Percentiles rank a stretch among this genome's conserved stretches.
These are phyloP conservation scores for Stemphylium vesicarium DNA, from an alignment of 2,329 filamentous ascomycete genomes.

Conservation along the genomic window DNA sequence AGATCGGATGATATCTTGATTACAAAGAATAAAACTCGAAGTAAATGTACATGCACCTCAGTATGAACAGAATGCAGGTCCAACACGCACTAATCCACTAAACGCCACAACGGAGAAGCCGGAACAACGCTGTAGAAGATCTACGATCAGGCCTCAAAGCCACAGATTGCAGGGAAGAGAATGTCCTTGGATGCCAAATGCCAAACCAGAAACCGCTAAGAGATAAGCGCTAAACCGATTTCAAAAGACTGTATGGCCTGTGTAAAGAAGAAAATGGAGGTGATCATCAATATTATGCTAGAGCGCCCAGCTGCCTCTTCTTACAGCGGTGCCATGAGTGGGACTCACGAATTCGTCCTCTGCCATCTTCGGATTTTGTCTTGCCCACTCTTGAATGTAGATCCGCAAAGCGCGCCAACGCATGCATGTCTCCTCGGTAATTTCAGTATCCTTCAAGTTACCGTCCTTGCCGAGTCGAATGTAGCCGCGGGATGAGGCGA, in stretches of 20 bases:
- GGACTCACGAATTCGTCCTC: conserved; percentile 37
- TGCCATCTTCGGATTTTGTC: conserved; percentile 77
- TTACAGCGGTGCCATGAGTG: conserved; percentile 51
- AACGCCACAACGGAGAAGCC: neutral
- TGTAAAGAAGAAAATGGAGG: conserved; percentile 5
- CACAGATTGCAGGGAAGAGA: neutral
- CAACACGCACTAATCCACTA: neutral
- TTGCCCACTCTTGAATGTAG: conserved; percentile 89
- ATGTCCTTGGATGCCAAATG: neutral
- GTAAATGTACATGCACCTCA: neutral
- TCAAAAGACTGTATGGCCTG: no score
- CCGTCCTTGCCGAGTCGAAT: conserved; percentile 62
- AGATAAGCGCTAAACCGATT: neutral
- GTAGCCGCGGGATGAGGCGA: conserved; percentile 72
- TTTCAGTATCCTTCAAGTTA: conserved; percentile 58
- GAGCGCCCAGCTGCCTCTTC: conserved; percentile 57
- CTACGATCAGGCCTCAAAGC: neutral
- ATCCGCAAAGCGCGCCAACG: conserved; percentile 83
- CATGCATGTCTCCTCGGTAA: conserved; percentile 62
- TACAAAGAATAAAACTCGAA: conserved; percentile 8
- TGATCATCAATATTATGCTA: conserved; percentile 15
- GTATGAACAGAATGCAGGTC: conserved; percentile 2
- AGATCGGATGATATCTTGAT: neutral
- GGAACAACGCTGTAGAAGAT: conserved; percentile 5
- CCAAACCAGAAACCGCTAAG: conserved; percentile 21